Conservation (phyloP, 225 moss, liverwort and hornwort species). For the Physcomitrellopsis africana region DNA sequence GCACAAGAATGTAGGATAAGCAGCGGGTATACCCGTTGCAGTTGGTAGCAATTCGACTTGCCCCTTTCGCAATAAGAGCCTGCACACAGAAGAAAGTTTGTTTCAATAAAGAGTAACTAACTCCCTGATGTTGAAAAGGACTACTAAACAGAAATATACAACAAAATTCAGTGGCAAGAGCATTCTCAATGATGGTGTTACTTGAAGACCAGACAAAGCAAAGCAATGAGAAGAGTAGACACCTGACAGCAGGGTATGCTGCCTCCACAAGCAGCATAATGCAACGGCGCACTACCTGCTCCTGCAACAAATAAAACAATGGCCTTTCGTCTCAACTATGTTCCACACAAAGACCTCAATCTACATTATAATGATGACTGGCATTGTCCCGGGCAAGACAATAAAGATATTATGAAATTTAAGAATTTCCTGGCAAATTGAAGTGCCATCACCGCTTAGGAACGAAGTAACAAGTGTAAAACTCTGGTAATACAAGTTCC, state of each 20-base stretch:
- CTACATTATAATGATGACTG: neutral
- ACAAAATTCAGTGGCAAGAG: neutral
- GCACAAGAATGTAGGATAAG: constrained; percentile 12
- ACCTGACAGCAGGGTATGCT: constrained; percentile 99
- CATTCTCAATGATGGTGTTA: neutral
- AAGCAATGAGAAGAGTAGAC: constrained; percentile 22
- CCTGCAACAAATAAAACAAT: constrained; percentile 46
- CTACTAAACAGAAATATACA: neutral
- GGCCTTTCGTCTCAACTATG: constrained; percentile 24
- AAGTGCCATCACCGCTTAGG: neutral
- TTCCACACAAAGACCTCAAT: neutral
- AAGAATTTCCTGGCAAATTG: constrained; percentile 2
- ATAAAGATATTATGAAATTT: neutral
- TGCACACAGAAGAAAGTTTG: constrained; percentile 32
- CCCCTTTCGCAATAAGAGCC: constrained; percentile 91
- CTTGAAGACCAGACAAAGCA: constrained; percentile 3
- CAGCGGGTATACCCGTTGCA: constrained; percentile 77
- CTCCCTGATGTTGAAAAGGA: neutral
- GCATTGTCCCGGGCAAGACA: constrained; percentile 4
- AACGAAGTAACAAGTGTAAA: constrained; percentile 6
- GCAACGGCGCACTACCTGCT: constrained; percentile 88
- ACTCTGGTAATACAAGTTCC: neutral
- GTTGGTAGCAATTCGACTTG: constrained; percentile 71
- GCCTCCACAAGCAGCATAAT: constrained; percentile 97
- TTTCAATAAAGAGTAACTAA: constrained; percentile 5